Percentiles rank a stretch among this genome's conserved stretches.
These are phyloP conservation scores for Pseudomicrostroma phylloplanum DNA, from an alignment of 1,284 basidiomycete species.

Conservation along the genomic window DNA sequence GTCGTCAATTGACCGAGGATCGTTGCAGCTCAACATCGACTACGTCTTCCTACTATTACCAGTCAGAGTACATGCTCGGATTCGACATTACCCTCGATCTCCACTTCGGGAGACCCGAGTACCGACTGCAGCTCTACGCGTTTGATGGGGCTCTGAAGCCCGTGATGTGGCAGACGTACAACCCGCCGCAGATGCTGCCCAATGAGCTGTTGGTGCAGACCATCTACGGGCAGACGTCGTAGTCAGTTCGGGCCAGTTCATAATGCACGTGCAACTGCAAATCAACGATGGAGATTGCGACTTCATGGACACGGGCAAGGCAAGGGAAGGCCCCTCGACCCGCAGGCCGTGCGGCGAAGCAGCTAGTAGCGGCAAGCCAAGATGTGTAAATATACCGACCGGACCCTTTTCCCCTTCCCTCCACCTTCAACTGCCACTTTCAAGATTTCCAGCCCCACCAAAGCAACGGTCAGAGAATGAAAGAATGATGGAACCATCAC, in stretches of 20 bases:
- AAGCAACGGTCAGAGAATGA: no score
- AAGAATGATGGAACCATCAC: no score
- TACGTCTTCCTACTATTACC: slow-evolving; percentile 23
- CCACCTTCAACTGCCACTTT: no score
- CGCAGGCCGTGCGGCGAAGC: neutral
- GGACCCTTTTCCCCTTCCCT: no score
- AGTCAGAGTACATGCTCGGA: slow-evolving; percentile 15
- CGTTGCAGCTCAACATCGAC: slow-evolving; percentile 20
- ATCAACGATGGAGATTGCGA: no score
- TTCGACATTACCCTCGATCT: slow-evolving; percentile 21
- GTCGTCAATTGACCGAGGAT: slow-evolving; percentile 22
- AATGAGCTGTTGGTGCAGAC: slow-evolving; percentile 31
- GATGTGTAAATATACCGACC: no score
- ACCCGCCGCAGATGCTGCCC: slow-evolving; percentile 44
- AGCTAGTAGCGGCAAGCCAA: neutral
- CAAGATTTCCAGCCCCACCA: no score
- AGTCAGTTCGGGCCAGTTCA: neutral
- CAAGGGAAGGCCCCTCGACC: neutral
- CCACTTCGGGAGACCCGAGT: slow-evolving; percentile 21
- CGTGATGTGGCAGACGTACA: slow-evolving; percentile 34
- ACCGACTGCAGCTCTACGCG: slow-evolving; percentile 26
- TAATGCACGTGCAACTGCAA: no score
- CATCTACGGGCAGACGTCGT: slow-evolving; percentile 10
- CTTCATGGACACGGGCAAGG: neutral
- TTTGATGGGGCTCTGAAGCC: slow-evolving; percentile 30